Percentiles rank a stretch among this genome's conserved stretches.
phyloP scores from a whole-genome alignment of 2,329 filamentous ascomycete species.

The Calycina marina region DNA sequence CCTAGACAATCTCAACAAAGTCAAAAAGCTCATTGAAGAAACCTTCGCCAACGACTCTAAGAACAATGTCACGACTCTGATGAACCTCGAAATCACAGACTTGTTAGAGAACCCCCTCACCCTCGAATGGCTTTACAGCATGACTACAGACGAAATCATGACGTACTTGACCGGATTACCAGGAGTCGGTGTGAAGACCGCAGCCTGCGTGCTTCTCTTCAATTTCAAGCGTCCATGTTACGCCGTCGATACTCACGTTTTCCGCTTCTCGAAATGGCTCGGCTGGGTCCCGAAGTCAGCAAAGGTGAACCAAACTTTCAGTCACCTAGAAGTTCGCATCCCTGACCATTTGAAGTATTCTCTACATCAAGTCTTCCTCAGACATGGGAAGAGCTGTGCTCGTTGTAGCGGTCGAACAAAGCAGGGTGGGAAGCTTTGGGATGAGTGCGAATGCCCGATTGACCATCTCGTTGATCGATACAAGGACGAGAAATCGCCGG shows the following conservation, averaged over 20 bases:
- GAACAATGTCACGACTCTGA: conserved; percentile 30
- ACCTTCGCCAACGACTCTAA: conserved; percentile 29
- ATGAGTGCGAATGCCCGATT: conserved; percentile 42
- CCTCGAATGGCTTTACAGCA: conserved; percentile 34
- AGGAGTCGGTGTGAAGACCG: conserved; percentile 42
- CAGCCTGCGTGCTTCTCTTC: conserved; percentile 41
- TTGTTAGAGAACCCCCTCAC: conserved; percentile 43
- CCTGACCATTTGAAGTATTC: conserved; percentile 39
- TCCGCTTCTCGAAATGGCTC: conserved; percentile 35
- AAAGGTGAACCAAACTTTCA: conserved; percentile 32
- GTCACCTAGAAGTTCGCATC: conserved; percentile 36
- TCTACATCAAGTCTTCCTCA: conserved; percentile 39
- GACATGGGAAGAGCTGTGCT: conserved; percentile 34
- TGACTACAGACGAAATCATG: conserved; percentile 34
- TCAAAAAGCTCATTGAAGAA: conserved; percentile 31
- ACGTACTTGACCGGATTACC: conserved; percentile 33
- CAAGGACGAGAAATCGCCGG: conserved; percentile 33
- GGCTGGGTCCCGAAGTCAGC: conserved; percentile 39
- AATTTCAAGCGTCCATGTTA: conserved; percentile 38
- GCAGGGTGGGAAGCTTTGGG: conserved; percentile 45
- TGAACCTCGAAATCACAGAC: conserved; percentile 40
- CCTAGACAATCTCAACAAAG: conserved; percentile 45
- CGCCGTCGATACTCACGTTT: conserved; percentile 43
- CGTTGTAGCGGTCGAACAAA: conserved; percentile 36
- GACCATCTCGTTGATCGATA: conserved; percentile 45